Evolutionary conservation across 2,329 filamentous ascomycete genomes (phyloP).

Genomic region (Exophiala spinifera): DNA sequence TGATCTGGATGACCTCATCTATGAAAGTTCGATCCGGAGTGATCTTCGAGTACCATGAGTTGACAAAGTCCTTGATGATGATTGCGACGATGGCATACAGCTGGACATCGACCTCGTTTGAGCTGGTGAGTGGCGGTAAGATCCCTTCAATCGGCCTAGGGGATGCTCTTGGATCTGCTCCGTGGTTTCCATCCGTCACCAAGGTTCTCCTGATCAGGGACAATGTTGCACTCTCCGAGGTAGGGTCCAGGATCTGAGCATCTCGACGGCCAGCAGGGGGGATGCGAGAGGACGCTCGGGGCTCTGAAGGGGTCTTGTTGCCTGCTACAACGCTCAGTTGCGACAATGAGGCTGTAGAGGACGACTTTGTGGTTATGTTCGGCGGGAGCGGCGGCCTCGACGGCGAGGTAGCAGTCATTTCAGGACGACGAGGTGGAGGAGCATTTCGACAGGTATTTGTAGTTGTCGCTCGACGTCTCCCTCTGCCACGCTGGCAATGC

Average conservation of each 20-base stretch:
- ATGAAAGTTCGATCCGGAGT: conserved; percentile 87
- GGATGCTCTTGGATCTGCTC: conserved; percentile 55
- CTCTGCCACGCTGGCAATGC: conserved; percentile 32
- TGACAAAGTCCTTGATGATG: conserved; percentile 83
- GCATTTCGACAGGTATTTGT: conserved; percentile 31
- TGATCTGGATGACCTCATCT: conserved; percentile 81
- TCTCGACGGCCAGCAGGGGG: conserved; percentile 31
- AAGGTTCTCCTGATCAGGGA: conserved; percentile 79
- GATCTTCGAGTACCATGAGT: conserved; percentile 89
- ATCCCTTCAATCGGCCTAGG: conserved; percentile 72
- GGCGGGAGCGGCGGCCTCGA: conserved; percentile 28
- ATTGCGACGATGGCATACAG: conserved; percentile 90
- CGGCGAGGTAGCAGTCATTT: conserved; percentile 32
- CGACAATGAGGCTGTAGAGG: conserved; percentile 35
- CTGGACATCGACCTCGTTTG: conserved; percentile 88
- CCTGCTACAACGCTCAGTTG: conserved; percentile 6
- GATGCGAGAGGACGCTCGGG: conserved; percentile 34
- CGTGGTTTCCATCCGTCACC: conserved; percentile 51
- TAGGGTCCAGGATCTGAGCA: conserved; percentile 42
- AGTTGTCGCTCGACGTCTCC: conserved; percentile 31
- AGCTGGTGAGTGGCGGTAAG: conserved; percentile 86
- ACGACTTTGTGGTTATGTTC: conserved; percentile 31
- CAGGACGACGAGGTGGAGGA: conserved; percentile 17
- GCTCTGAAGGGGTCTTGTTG: conserved; percentile 29
- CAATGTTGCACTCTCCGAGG: conserved; percentile 75